Evolutionary conservation across 2,329 filamentous ascomycete genomes (phyloP).

Genomic region (Aureobasidium namibiae): DNA sequence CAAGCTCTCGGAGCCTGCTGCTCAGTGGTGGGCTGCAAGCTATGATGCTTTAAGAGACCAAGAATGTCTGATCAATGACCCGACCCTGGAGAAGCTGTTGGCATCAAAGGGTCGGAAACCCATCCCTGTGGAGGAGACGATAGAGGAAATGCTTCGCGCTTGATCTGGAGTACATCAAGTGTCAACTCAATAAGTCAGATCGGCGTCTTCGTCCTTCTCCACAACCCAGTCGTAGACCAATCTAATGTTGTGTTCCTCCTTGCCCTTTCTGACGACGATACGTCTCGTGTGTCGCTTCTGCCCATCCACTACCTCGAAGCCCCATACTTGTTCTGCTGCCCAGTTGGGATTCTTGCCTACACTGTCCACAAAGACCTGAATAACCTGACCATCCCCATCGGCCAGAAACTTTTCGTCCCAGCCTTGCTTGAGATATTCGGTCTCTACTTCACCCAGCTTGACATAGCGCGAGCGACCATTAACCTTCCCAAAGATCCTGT

Average conservation of each 20-base stretch:
- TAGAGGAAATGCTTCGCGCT: conserved; percentile 30
- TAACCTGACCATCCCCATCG: conserved; percentile 32
- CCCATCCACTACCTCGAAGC: conserved; percentile 36
- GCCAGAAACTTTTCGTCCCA: conserved; percentile 50
- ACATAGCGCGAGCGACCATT: conserved; percentile 44
- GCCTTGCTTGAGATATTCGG: conserved; percentile 47
- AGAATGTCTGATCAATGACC: conserved; percentile 36
- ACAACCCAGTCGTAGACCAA: conserved; percentile 36
- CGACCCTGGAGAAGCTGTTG: conserved; percentile 33
- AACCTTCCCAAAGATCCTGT: conserved; percentile 73
- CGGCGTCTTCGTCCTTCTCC: conserved; percentile 2
- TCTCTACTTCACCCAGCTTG: conserved; percentile 31
- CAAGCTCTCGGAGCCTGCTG: conserved; percentile 28
- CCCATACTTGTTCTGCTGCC: conserved; percentile 48
- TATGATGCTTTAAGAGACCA: conserved; percentile 36
- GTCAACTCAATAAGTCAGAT: neutral
- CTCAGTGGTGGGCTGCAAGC: conserved; percentile 40
- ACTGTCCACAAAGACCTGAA: conserved; percentile 45
- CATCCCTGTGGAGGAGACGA: conserved; percentile 31
- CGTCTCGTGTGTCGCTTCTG: conserved; percentile 32
- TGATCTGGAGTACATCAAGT: neutral
- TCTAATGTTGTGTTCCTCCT: conserved; percentile 30
- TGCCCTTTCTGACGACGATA: conserved; percentile 33
- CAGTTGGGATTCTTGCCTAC: conserved; percentile 31
- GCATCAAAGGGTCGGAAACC: conserved; percentile 27